Evolutionary conservation across 192 early-diverging fungal genomes (phyloP), one percentile per base, ranked within the genome.

Genomic region (Coemansia asiatica): DNA sequence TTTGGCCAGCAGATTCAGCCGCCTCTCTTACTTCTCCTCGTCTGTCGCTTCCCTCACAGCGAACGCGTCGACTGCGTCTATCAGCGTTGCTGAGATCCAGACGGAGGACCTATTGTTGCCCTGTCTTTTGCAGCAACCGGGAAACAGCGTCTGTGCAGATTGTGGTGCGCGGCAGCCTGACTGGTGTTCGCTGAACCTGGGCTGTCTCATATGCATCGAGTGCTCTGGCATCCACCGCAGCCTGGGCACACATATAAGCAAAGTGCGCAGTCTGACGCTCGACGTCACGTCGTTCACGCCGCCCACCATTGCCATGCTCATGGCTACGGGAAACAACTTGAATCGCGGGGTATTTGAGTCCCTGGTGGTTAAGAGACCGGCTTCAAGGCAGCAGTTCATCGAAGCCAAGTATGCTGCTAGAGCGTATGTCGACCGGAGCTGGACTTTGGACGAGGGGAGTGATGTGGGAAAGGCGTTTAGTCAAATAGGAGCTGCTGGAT

Each of bases 181-280:
- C 65, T 96, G 94, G 94, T 91, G 92, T 60, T 88, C 89, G 76
- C 90, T 90, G 22, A 95, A 92, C 56, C 84, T 93, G 29, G 92
- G 92, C 29, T 87, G 88, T 10, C 74, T 93, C 21, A 48, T 96
- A 35, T 96, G 93, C 67, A 96, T 95, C 46, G 89, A 87, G 47
- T 97, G 95, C 69, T 95, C 93, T 27, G 95, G 95, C 46, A 89
- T 95, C 28, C 95, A 97, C 72, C 90, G 95, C 64, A 90, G 94
- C 40, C 69, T 97, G 19, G 95, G 95, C 28, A 89, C 91, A 8
- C 94, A 95, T 74, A 85, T 97, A 28, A 92, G 90, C 73, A 95
- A 95, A 75, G 91, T 94, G 54, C 83, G 92, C 48, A 92, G 92
- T 4, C 68, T 96, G 65, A 86, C 85, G 3, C 74, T 96, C 56